phyloP scores from a whole-genome alignment of 2,329 filamentous ascomycete genomes.

The Albifimbria verrucaria region DNA sequence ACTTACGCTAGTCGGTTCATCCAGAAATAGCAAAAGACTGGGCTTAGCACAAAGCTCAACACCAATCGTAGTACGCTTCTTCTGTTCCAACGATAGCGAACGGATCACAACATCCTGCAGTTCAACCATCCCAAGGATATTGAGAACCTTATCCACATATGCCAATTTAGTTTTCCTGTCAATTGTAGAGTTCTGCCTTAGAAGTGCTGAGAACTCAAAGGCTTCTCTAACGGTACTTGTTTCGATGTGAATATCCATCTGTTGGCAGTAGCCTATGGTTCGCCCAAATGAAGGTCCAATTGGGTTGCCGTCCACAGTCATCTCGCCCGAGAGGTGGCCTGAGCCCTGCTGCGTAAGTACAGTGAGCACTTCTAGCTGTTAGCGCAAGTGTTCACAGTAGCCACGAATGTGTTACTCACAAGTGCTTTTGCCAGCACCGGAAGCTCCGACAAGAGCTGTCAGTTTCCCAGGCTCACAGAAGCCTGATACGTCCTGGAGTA shows the following conservation, averaged over 20 bases:
- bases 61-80: conserved; percentile 60
- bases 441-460: conserved; percentile 1
- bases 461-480: conserved; percentile 3
- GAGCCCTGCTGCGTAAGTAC: conserved; percentile 7
- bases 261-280: not conserved
- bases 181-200: conserved; percentile 53
- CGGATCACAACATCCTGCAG: conserved; percentile 66
- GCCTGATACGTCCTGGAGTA: conserved; percentile 4
- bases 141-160: conserved; percentile 63
- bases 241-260: conserved; percentile 48
- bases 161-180: conserved; percentile 54
- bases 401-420: not conserved
- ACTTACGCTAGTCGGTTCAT: conserved; percentile 52
- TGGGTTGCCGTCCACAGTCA: not conserved
- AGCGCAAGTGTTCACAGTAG: not conserved
- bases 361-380: conserved; percentile 2
- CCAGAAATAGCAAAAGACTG: conserved; percentile 57
- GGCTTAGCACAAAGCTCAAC: conserved; percentile 56
- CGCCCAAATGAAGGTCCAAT: not conserved
- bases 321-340: not conserved
- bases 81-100: conserved; percentile 58
- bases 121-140: conserved; percentile 64
- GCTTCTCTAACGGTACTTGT: conserved; percentile 55
- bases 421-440: not conserved
- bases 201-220: conserved; percentile 52